A percentile compares a stretch with the other conserved stretches of the same genome.
Evolutionary conservation across 2,329 filamentous ascomycete genomes (phyloP).

Genomic region (Fusarium newnesense): DNA sequence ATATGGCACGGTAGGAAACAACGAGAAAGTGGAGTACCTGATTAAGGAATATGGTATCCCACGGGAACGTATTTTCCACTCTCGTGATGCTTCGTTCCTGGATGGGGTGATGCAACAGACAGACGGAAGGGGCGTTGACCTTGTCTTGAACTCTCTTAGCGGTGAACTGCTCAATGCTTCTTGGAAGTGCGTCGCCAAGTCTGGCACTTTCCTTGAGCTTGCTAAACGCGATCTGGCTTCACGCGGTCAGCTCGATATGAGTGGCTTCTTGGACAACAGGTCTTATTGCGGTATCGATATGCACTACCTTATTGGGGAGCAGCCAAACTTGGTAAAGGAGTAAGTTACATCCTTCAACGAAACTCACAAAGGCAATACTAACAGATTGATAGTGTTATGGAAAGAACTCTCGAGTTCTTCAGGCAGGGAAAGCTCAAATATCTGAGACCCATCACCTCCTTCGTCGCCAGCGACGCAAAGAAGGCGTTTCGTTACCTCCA

Average conservation of each 20-base stretch:
- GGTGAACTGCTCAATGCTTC: constrained; percentile 46
- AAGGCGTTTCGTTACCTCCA: constrained; percentile 34
- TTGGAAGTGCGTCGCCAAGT: constrained; percentile 49
- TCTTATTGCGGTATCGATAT: constrained; percentile 34
- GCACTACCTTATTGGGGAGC: not conserved
- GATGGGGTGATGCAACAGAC: constrained; percentile 43
- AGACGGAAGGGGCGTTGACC: constrained; percentile 46
- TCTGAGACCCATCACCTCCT: not conserved
- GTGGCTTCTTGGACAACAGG: constrained; percentile 29
- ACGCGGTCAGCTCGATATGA: constrained; percentile 17
- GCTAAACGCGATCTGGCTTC: constrained; percentile 46
- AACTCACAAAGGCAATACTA: not conserved
- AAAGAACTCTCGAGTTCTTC: constrained; percentile 13
- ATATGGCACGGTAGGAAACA: constrained; percentile 31
- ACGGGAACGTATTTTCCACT: constrained; percentile 47
- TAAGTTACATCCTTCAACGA: not conserved
- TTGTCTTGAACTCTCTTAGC: constrained; percentile 49
- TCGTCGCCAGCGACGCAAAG: not conserved
- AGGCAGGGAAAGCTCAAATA: constrained; percentile 6
- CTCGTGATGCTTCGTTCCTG: constrained; percentile 41
- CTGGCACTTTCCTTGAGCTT: constrained; percentile 51
- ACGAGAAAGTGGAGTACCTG: constrained; percentile 47
- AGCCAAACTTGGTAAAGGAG: not conserved
- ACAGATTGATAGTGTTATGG: not conserved
- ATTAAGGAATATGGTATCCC: constrained; percentile 43